Evolutionary conservation across 768 basidiomycete species (phyloP).

Genomic region (Calvatia gigantea): DNA sequence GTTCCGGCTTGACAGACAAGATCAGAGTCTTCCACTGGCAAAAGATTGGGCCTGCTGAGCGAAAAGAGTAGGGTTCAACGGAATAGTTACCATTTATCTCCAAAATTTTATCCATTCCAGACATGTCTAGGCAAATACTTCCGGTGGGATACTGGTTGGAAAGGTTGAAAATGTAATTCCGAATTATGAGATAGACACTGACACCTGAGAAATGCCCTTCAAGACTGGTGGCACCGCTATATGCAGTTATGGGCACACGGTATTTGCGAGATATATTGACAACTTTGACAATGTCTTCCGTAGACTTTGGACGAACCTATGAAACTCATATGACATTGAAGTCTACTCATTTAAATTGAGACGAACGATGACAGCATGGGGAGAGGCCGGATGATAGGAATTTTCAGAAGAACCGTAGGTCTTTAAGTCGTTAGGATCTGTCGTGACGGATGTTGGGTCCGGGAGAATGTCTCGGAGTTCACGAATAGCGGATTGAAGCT

Average conservation of each 20-base stretch:
- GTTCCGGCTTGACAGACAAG: constrained; percentile 74
- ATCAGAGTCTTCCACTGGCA: constrained; percentile 66
- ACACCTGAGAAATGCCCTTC: constrained; percentile 87
- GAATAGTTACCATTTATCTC: constrained; percentile 58
- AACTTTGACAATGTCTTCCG: constrained; percentile 79
- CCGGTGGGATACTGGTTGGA: constrained; percentile 43
- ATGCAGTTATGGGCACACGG: constrained; percentile 74
- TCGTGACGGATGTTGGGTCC: constrained; percentile 43
- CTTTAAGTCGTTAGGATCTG: constrained; percentile 45
- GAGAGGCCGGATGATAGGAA: constrained; percentile 59
- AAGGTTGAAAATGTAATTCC: neutral
- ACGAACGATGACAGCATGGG: constrained; percentile 50
- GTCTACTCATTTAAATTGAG: neutral
- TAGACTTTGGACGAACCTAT: constrained; percentile 58
- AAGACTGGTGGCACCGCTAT: constrained; percentile 81
- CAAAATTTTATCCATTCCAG: constrained; percentile 78
- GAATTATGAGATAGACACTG: constrained; percentile 17
- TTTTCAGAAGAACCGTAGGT: constrained; percentile 67
- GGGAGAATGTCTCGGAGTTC: constrained; percentile 48
- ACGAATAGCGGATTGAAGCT: constrained; percentile 47
- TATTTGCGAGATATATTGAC: constrained; percentile 75
- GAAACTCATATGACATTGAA: constrained; percentile 11
- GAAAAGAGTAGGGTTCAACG: neutral
- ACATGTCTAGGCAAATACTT: constrained; percentile 82
- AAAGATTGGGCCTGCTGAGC: neutral